Evolutionary conservation across 371 early-diverging fungal species (phyloP).

Genomic region (Entomophthora muscae): DNA sequence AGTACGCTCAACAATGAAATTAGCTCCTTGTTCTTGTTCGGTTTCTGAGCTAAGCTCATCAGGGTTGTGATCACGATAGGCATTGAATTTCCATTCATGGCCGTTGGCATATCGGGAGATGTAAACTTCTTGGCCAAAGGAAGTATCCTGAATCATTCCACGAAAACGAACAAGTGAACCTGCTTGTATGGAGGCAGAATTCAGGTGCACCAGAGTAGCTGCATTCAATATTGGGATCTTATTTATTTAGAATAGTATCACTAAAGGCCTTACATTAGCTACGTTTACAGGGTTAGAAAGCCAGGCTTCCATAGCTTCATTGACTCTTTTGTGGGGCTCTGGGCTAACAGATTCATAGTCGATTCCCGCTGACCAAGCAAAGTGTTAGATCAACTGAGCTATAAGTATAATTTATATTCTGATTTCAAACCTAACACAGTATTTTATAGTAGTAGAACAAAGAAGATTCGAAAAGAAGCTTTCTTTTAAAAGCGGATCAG

Average conservation of each 20-base stretch:
- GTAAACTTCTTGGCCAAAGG: neutral
- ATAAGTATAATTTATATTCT: neutral
- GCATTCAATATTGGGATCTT: neutral
- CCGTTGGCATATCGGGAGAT: neutral
- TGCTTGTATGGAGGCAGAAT: neutral
- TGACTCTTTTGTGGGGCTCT: neutral
- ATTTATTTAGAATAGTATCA: neutral
- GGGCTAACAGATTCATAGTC: neutral
- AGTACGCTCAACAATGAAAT: neutral
- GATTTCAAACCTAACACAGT: neutral
- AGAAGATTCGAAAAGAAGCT: too few relatives aligned
- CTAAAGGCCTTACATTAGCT: neutral
- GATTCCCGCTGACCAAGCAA: too few relatives aligned
- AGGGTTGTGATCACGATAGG: neutral
- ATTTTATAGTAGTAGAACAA: too few relatives aligned
- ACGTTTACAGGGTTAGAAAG: neutral
- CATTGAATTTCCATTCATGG: neutral
- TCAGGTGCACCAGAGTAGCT: neutral
- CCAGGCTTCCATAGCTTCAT: neutral
- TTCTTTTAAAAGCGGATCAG: too few relatives aligned
- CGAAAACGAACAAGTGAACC: constrained; percentile 36
- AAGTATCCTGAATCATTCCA: constrained; percentile 44
- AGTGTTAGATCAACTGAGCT: too few relatives aligned
- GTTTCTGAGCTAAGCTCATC: neutral
- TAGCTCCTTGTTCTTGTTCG: neutral